Conservation (phyloP, 2,329 filamentous ascomycete species). For the Blastomyces gilchristii region DNA sequence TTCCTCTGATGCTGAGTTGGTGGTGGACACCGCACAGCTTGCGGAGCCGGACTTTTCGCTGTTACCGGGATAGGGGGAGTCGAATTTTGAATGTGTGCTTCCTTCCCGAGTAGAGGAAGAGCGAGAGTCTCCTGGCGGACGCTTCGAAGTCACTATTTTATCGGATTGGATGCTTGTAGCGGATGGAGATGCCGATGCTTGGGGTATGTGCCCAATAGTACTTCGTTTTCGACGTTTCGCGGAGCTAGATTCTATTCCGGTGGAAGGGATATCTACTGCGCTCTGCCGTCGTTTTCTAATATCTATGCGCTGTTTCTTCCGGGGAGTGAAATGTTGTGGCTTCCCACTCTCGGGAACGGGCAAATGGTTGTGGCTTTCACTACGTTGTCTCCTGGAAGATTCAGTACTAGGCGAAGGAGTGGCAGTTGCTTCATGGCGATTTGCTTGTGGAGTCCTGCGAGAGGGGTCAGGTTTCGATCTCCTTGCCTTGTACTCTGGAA, state of each 20-base stretch:
- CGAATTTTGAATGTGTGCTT: background rate
- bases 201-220: slow-evolving; percentile 8
- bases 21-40: slow-evolving; percentile 1
- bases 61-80: background rate
- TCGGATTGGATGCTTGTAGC: background rate
- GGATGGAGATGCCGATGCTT: slow-evolving; percentile 6
- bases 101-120: background rate
- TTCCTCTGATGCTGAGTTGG: slow-evolving; percentile 7
- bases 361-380: background rate
- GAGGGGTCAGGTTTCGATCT: slow-evolving; percentile 4
- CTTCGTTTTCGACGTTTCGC: slow-evolving; percentile 8
- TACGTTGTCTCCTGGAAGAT: background rate
- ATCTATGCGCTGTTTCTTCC: background rate
- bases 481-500: slow-evolving; percentile 15
- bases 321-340: background rate
- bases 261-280: background rate
- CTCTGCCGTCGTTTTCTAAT: slow-evolving; percentile 9
- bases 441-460: background rate
- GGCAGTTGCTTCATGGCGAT: background rate
- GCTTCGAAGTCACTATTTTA: slow-evolving; percentile 4
- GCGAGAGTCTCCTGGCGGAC: background rate
- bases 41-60: background rate
- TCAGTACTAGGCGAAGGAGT: background rate
- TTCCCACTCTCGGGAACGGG: background rate
- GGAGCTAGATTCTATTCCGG: slow-evolving; percentile 5